A percentile compares a stretch with the other conserved stretches of the same genome.
These are phyloP conservation scores for Penicillium dipodomyicola DNA, from an alignment of 495 filamentous ascomycete species.

Conservation along the genomic window DNA sequence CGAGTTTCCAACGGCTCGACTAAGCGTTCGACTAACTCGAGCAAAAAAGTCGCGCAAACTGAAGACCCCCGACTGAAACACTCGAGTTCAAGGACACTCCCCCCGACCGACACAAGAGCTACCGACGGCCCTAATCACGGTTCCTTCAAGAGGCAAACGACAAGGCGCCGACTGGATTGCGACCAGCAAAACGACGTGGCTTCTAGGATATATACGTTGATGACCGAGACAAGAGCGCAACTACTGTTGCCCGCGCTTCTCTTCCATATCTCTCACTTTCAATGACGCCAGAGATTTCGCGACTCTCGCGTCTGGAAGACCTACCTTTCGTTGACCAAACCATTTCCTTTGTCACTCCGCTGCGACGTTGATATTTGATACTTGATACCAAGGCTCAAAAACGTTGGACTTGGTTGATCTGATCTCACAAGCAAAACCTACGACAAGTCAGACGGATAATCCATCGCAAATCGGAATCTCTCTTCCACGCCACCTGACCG, in stretches of 20 bases:
- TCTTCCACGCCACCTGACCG: background rate
- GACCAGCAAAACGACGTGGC: slow-evolving; percentile 2
- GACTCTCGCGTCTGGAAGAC: slow-evolving; percentile 15
- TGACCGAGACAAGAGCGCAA: background rate
- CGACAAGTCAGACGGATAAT: background rate
- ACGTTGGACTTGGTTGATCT: background rate
- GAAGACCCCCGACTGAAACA: background rate
- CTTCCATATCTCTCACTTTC: background rate
- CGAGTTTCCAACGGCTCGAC: background rate
- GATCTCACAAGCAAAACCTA: background rate
- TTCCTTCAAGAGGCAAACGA: slow-evolving; percentile 7
- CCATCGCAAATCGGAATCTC: background rate
- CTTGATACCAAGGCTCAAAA: background rate
- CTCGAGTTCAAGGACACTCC: background rate
- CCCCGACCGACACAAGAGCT: background rate
- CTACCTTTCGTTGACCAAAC: slow-evolving; percentile 17
- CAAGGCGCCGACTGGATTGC: slow-evolving; percentile 10
- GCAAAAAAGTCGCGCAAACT: background rate
- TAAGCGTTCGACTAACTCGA: background rate
- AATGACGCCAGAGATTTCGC: slow-evolving; percentile 19
- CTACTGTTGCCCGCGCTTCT: background rate
- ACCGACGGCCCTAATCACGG: background rate
- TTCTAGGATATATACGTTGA: background rate
- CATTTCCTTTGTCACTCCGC: slow-evolving; percentile 7
- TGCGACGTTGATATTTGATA: background rate